Evolutionary conservation across 495 filamentous ascomycete genomes (phyloP), one percentile per base, ranked within the genome.

Genomic region (Penicillium lividum): DNA sequence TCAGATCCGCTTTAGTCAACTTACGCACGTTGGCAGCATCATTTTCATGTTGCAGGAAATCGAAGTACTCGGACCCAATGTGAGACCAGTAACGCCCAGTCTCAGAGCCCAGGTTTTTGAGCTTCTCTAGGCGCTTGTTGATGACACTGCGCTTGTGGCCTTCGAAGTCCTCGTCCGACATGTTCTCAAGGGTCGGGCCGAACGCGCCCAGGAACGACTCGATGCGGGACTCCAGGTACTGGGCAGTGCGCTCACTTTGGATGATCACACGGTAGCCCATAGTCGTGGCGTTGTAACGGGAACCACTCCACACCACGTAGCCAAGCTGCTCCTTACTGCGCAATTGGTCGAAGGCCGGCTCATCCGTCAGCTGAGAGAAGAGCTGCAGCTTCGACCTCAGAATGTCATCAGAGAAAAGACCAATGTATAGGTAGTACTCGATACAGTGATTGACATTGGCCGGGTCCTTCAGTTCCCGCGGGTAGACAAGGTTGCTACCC

Each of bases 371-470:
- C 70, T 99, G 95, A n/a, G 90, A 86, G 51, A 97, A 81, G 8
- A 99, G 81, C 45, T 92, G 79, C 0, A 89, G 79, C 76, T 91
- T 92, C 15, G 92, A 89, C 15, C 89, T 80, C 10, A 93, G 68
- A 3, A 62, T 60, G 28, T 86, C 79, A 63, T 95, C 85, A 0
- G 80, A 76, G 61, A 87, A 85, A 56, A 88, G 82, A 18, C 94
- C 93, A 52, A 96, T 79, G 56, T 88, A 90, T 7, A 98, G 77
- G 60, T 86, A 86, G 65, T 96, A 97, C 62, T 98, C 93, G 61
- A 99, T 95, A 71, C 91, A 96, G 70, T 97, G 87, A 67, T 99
- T 99, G 63, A 99, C 87, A 64, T 99, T 99, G 28, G 88, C 91
- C 0, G 90, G 86, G 68, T 98, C 94, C 66, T 88, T 90, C 44